Percentiles rank a stretch among this genome's conserved stretches.
These are phyloP conservation scores for Ophiostoma novo-ulmi DNA, from an alignment of 2,329 filamentous ascomycete species.

Conservation along the genomic window DNA sequence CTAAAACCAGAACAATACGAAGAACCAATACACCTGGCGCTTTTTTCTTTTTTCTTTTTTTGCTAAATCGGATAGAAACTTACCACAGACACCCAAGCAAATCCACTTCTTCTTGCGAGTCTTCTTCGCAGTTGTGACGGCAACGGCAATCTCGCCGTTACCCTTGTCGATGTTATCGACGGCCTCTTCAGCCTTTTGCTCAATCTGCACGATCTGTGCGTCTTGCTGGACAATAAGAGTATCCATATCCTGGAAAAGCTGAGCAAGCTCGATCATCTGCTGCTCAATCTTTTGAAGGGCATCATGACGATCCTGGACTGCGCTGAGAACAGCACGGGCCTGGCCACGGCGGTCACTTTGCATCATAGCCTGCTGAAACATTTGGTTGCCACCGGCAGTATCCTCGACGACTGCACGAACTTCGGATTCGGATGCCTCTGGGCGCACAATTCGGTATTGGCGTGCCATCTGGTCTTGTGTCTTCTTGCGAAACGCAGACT, in stretches of 20 bases:
- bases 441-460: conserved; percentile 84
- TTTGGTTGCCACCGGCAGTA: conserved; percentile 63
- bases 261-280: conserved; percentile 79
- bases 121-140: conserved; percentile 72
- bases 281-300: conserved; percentile 89
- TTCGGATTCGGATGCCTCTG: conserved; percentile 73
- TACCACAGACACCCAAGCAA: conserved; percentile 70
- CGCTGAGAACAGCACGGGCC: conserved; percentile 70
- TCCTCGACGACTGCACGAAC: conserved; percentile 73
- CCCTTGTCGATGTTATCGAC: conserved; percentile 78
- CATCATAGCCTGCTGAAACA: conserved; percentile 84
- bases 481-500: conserved; percentile 73
- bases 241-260: conserved; percentile 87
- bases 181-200: conserved; percentile 80
- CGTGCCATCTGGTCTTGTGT: conserved; percentile 78
- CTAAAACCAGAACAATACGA: neutral
- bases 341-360: conserved; percentile 75
- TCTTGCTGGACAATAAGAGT: conserved; percentile 83
- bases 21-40: neutral
- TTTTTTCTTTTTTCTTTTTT: neutral
- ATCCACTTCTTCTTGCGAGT: conserved; percentile 96
- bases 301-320: conserved; percentile 75
- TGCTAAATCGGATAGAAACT: conserved; percentile 30
- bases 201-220: conserved; percentile 70
- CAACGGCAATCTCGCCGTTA: conserved; percentile 75